Conservation (phyloP, 805 yeast genomes). For the Saccharomycopsis fermentans region DNA sequence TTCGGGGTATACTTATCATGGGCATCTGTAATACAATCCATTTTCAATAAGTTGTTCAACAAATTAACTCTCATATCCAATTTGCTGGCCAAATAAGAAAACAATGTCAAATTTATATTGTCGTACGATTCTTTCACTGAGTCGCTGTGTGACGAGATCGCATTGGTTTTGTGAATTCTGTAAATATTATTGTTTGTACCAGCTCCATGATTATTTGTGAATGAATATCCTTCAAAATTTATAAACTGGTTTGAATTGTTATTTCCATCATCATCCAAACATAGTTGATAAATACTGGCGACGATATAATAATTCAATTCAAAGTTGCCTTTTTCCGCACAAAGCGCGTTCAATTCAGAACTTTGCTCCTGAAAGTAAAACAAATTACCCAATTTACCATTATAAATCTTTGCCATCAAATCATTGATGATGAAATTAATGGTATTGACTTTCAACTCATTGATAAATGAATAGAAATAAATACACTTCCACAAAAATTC, state of each 20-base stretch:
- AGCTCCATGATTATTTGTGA: background rate
- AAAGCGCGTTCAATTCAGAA: background rate
- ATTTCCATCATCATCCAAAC: background rate
- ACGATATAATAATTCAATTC: background rate
- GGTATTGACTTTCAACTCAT: background rate
- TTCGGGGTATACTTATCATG: background rate
- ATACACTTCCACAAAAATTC: background rate
- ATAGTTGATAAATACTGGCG: background rate
- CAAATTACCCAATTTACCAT: background rate
- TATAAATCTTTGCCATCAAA: background rate
- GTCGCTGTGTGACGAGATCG: background rate
- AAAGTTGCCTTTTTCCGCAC: background rate
- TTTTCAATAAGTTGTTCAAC: background rate
- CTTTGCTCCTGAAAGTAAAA: background rate
- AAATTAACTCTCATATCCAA: background rate
- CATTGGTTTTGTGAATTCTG: background rate
- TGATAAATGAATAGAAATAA: background rate
- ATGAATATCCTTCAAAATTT: background rate
- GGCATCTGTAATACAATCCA: background rate
- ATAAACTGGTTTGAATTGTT: background rate
- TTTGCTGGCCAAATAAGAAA: background rate
- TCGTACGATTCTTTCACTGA: background rate
- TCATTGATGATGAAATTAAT: background rate
- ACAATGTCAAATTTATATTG: background rate
- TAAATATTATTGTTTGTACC: background rate